Conservation (phyloP, 2,329 filamentous ascomycete genomes). For the Xylariaceae sp. region DNA sequence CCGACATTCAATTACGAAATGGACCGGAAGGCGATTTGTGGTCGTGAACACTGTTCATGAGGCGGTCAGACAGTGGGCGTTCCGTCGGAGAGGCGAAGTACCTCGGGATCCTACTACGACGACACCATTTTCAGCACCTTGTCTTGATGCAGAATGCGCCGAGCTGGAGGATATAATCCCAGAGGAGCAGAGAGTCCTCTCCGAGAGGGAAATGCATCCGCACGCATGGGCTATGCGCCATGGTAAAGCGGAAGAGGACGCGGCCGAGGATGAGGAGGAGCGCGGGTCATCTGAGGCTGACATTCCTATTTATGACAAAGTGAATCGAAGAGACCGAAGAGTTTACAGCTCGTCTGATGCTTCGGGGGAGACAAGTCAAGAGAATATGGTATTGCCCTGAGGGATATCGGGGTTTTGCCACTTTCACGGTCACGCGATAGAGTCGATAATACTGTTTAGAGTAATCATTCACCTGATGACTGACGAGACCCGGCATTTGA, state of each 20-base stretch:
- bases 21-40: conserved; percentile 4
- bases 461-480: too few species aligned
- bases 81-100: background rate
- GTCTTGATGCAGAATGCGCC: background rate
- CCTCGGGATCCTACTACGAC: background rate
- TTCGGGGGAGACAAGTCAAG: background rate
- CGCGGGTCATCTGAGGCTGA: background rate
- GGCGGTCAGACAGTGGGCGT: conserved; percentile 3
- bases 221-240: background rate
- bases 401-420: too few species aligned
- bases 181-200: background rate
- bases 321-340: background rate
- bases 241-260: background rate
- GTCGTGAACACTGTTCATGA: conserved; percentile 5
- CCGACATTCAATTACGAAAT: conserved; percentile 5
- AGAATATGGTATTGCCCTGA: too few species aligned
- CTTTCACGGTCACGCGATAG: too few species aligned
- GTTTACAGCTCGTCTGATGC: background rate
- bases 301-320: background rate
- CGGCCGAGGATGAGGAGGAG: background rate
- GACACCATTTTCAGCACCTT: background rate
- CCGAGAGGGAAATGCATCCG: background rate
- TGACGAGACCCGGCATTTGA: too few species aligned
- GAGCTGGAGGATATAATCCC: conserved; percentile 1
- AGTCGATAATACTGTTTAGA: too few species aligned